phyloP scores from a whole-genome alignment of 2,329 filamentous ascomycete genomes.

The Neonectria faginata region DNA sequence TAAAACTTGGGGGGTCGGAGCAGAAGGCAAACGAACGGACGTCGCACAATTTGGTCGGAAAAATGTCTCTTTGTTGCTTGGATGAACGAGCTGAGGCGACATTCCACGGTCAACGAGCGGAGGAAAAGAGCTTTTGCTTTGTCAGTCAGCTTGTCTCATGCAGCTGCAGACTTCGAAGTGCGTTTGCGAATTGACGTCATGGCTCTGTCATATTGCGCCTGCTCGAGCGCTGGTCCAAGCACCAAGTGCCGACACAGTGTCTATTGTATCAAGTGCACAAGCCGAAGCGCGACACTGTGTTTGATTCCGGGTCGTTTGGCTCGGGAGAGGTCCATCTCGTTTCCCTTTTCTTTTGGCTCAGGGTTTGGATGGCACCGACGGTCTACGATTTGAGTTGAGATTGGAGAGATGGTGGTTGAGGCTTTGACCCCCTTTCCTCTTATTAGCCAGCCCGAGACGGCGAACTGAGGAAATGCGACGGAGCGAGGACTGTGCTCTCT shows the following conservation, averaged over 20 bases:
- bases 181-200: conserved; percentile 42
- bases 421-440: not conserved
- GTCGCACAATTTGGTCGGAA: not conserved
- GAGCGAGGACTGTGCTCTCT: not conserved
- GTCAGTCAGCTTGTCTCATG: conserved; percentile 19
- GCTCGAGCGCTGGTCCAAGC: conserved; percentile 26
- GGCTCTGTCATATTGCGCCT: conserved; percentile 41
- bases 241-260: conserved; percentile 42
- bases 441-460: no score
- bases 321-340: not conserved
- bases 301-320: conserved; percentile 22
- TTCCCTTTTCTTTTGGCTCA: conserved; percentile 25
- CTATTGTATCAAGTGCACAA: conserved; percentile 18
- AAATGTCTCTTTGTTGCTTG: not conserved
- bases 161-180: conserved; percentile 17
- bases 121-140: conserved; percentile 18
- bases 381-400: not conserved
- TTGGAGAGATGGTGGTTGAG: not conserved
- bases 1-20: conserved; percentile 22
- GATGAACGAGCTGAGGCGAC: conserved; percentile 7
- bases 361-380: conserved; percentile 4
- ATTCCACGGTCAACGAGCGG: conserved; percentile 20
- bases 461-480: not conserved
- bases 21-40: conserved; percentile 6
- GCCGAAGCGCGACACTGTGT: conserved; percentile 36